Evolutionary conservation across 1,139 yeast genomes (phyloP).

Genomic region (Yamadazyma songkhlaensis): DNA sequence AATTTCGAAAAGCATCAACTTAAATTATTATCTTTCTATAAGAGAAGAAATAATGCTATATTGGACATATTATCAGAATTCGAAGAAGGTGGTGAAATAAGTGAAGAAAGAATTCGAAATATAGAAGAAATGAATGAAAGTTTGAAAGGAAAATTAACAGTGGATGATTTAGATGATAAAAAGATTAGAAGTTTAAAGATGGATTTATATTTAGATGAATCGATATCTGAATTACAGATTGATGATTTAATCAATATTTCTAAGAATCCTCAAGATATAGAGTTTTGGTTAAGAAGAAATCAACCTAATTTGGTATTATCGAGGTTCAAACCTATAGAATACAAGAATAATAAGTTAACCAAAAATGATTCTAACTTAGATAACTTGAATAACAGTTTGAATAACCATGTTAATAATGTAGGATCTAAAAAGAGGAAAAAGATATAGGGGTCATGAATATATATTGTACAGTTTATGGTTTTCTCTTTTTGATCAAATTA

Average conservation of each 20-base stretch:
- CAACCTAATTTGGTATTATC: slow-evolving; percentile 33
- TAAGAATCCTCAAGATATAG: slow-evolving; percentile 39
- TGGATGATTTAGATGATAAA: not conserved
- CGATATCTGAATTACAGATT: slow-evolving; percentile 35
- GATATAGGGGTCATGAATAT: not conserved
- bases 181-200: slow-evolving; percentile 8
- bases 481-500: slow-evolving; percentile 28
- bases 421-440: slow-evolving; percentile 13
- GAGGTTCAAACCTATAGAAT: slow-evolving; percentile 32
- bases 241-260: slow-evolving; percentile 37
- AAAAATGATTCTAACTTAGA: slow-evolving; percentile 14
- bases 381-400: slow-evolving; percentile 11
- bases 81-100: slow-evolving; percentile 19
- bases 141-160: slow-evolving; percentile 10
- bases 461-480: not conserved
- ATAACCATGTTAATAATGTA: slow-evolving; percentile 7
- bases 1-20: slow-evolving; percentile 33
- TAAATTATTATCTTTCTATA: slow-evolving; percentile 31
- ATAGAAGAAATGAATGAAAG: slow-evolving; percentile 22
- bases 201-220: slow-evolving; percentile 21
- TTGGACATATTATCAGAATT: slow-evolving; percentile 27
- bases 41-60: slow-evolving; percentile 39
- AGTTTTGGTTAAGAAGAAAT: slow-evolving; percentile 39
- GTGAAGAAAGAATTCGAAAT: slow-evolving; percentile 14
- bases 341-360: slow-evolving; percentile 16